Base-by-base conservation (phyloP, 768 basidiomycete species). In the Auricularia sp. region DNA sequence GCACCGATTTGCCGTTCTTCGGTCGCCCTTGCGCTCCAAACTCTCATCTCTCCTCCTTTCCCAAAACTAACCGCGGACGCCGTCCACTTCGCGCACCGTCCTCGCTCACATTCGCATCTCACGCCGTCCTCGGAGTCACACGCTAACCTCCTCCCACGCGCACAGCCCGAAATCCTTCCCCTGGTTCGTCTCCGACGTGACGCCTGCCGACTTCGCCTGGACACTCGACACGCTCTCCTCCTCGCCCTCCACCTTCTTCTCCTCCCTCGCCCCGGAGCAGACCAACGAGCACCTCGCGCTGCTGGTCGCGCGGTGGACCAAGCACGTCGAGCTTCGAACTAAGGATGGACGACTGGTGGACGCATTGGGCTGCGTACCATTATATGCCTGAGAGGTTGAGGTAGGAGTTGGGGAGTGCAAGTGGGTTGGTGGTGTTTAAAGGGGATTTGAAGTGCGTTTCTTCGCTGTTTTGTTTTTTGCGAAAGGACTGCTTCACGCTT, bases 151-250 rank as follows among this genome's bases (percentile, higher is more conserved):
- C 34, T 35, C 35, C 54, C 39, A 42, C 39, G 7, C 39, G 7
- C 39, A 3, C 66, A 96, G 94, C 76, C 92, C 94, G 0, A 98
- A 99, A 74, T 78, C 90, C 8, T 89, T 98, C 62, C 95, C 95
- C 0, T 99, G 96, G 94, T 99, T 98, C 72, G 95, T 98, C 58
- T 94, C 91, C 10, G 93, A 97, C 73, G 94, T 95, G 34, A 90
- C 91, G 3, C 94, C 96, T 1, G 77, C 81, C 33, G 96, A 99
- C 74, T 97, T 97, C 74, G 69, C 73, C 33, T 59, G 56, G 56
- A 59, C 56, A 10, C 56, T 59, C 34, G 74, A 78, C 61, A 82
- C 85, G 0, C 81, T 95, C 64, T 63, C 73, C 1, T 79, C 79
- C 6, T 78, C 94, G 1, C 80, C 88, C 54, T 81, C 47, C 11